phyloP scores from a whole-genome alignment of 805 yeast genomes.

The Starmerella gropengiesseri region DNA sequence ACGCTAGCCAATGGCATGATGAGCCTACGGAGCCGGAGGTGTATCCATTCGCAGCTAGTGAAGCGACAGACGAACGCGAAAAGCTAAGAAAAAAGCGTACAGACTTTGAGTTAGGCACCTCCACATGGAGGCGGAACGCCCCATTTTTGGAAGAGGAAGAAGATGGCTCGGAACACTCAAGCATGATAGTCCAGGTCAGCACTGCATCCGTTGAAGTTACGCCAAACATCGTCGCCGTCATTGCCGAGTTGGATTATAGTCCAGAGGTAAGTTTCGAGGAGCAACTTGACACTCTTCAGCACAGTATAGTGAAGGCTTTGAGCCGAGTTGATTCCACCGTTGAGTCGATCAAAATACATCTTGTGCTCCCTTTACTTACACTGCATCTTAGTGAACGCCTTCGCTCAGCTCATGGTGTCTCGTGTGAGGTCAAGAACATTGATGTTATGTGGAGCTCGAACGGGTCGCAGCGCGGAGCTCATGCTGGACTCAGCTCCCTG shows the following conservation, averaged over 20 bases:
- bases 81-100: not conserved
- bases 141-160: conserved; percentile 36
- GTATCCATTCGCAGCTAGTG: conserved; percentile 10
- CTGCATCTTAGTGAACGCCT: conserved; percentile 31
- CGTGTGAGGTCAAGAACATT: conserved; percentile 14
- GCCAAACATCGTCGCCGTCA: conserved; percentile 35
- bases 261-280: conserved; percentile 36
- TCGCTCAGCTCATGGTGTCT: conserved; percentile 17
- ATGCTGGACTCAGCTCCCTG: conserved; percentile 20
- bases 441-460: conserved; percentile 8
- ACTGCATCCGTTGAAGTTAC: conserved; percentile 38
- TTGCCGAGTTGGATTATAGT: conserved; percentile 33
- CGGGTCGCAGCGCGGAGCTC: conserved; percentile 5
- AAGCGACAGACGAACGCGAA: conserved; percentile 9
- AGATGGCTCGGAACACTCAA: conserved; percentile 34
- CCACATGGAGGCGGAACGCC: conserved; percentile 18
- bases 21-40: conserved; percentile 8
- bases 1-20: no score
- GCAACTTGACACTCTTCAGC: conserved; percentile 55
- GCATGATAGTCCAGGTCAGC: conserved; percentile 45
- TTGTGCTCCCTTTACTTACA: conserved; percentile 39
- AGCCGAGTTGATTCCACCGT: conserved; percentile 17
- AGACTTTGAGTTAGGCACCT: conserved; percentile 10
- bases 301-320: conserved; percentile 42
- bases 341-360: conserved; percentile 5